Evolutionary conservation across 2,329 filamentous ascomycete species (phyloP).

Genomic region (Stachybotrys elegans): DNA sequence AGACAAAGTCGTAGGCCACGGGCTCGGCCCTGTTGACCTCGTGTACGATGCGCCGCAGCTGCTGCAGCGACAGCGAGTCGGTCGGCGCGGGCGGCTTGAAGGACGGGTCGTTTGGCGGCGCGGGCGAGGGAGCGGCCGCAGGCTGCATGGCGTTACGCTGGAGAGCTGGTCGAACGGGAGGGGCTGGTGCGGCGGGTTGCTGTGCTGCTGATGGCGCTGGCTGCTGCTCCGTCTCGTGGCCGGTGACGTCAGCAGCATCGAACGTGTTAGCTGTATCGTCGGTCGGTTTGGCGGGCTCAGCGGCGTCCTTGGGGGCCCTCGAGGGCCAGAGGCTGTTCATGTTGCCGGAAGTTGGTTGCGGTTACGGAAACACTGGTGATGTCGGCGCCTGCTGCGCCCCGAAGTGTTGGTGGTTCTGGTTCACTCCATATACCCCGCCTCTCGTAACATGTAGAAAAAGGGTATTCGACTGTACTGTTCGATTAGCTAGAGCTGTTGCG

Average conservation of each 20-base stretch:
- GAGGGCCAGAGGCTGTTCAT: constrained; percentile 43
- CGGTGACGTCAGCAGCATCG: constrained; percentile 33
- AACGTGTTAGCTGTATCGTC: constrained; percentile 37
- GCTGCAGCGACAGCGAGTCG: constrained; percentile 71
- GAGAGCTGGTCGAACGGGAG: constrained; percentile 18
- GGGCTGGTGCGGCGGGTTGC: constrained; percentile 25
- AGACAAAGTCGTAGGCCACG: constrained; percentile 79
- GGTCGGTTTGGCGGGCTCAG: constrained; percentile 19
- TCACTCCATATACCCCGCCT: too few species aligned
- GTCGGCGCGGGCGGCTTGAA: constrained; percentile 39
- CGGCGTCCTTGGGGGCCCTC: constrained; percentile 27
- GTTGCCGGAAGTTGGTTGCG: constrained; percentile 18
- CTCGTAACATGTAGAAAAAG: too few species aligned
- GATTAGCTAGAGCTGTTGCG: too few species aligned
- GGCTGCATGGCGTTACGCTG: constrained; percentile 23
- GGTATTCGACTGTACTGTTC: too few species aligned
- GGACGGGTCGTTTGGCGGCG: constrained; percentile 15
- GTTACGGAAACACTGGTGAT: too few species aligned
- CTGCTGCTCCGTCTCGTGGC: constrained; percentile 21
- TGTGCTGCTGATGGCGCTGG: constrained; percentile 15
- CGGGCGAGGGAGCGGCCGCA: constrained; percentile 22
- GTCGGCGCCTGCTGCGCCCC: too few species aligned
- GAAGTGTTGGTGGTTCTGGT: too few species aligned
- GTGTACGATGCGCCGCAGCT: constrained; percentile 67
- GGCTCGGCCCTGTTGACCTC: constrained; percentile 68